Conservation (phyloP, 140 eudicot genomes). For the Bidens hawaiensis region DNA sequence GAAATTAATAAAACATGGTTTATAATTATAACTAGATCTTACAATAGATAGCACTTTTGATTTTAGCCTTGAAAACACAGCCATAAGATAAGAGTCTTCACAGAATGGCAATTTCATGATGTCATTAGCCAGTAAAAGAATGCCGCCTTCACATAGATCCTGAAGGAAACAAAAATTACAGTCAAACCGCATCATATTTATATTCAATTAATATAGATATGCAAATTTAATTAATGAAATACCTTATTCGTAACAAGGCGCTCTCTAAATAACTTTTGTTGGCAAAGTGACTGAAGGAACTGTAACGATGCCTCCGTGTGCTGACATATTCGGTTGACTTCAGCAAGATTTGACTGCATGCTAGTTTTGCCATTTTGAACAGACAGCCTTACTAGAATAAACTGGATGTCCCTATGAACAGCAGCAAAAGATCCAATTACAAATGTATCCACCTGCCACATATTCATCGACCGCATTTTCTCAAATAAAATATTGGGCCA, state of each 20-base stretch:
- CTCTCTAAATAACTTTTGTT: slow-evolving; percentile 77
- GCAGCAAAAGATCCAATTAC: slow-evolving; percentile 70
- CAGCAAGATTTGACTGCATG: slow-evolving; percentile 38
- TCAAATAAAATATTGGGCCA: not conserved
- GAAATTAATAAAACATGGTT: slow-evolving; percentile 13
- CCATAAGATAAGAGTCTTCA: slow-evolving; percentile 40
- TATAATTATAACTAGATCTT: slow-evolving; percentile 46
- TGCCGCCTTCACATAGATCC: slow-evolving; percentile 93
- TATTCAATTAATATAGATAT: not conserved
- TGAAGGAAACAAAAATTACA: slow-evolving; percentile 28
- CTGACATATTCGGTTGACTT: slow-evolving; percentile 64
- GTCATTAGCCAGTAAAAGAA: slow-evolving; percentile 69
- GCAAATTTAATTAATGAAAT: not conserved
- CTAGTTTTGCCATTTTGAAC: slow-evolving; percentile 25
- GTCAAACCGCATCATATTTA: slow-evolving; percentile 10
- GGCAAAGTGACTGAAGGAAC: slow-evolving; percentile 79
- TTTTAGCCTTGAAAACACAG: slow-evolving; percentile 73
- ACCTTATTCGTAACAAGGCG: slow-evolving; percentile 86
- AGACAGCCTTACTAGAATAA: slow-evolving; percentile 56
- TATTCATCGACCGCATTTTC: slow-evolving; percentile 17
- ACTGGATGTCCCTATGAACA: slow-evolving; percentile 56
- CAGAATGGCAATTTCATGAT: slow-evolving; percentile 49
- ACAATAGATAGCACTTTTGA: slow-evolving; percentile 83
- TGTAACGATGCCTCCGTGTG: slow-evolving; percentile 92
- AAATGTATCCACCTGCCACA: slow-evolving; percentile 73